Evolutionary conservation across 441 rosid species (phyloP).

Genomic region (Jatropha podagrica): DNA sequence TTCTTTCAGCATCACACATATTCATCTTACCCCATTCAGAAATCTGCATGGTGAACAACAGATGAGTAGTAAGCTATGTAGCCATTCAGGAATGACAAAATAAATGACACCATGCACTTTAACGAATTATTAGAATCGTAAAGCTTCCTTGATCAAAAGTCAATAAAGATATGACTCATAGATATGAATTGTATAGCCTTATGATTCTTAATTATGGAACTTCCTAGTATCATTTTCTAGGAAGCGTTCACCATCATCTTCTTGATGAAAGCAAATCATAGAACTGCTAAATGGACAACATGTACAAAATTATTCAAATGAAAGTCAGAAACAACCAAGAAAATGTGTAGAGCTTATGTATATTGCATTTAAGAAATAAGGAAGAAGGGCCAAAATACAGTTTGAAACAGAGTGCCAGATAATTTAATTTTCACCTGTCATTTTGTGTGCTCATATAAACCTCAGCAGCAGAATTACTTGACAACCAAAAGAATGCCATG

Average conservation of each 20-base stretch:
- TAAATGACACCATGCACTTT: neutral
- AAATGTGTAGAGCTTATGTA: neutral
- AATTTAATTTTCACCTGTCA: neutral
- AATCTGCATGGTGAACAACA: slow-evolving; percentile 38
- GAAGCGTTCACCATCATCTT: neutral
- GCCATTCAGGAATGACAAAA: neutral
- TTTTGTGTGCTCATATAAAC: neutral
- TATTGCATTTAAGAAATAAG: neutral
- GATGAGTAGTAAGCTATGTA: neutral
- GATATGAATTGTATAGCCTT: neutral
- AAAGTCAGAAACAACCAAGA: neutral
- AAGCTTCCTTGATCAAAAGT: neutral
- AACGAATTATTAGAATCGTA: neutral
- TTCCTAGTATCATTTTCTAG: neutral
- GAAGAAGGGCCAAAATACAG: neutral
- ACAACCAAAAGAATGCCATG: neutral
- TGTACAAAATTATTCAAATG: neutral
- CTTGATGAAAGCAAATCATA: neutral
- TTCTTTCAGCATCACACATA: slow-evolving; percentile 87
- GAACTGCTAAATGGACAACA: neutral
- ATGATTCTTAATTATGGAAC: neutral
- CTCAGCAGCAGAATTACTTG: neutral
- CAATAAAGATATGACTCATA: neutral
- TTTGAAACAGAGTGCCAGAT: neutral
- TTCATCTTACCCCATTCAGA: slow-evolving; percentile 97